These are phyloP conservation scores for Phytophthora meadii DNA, from an alignment of 352 stramenopile species.

Conservation along the genomic window DNA sequence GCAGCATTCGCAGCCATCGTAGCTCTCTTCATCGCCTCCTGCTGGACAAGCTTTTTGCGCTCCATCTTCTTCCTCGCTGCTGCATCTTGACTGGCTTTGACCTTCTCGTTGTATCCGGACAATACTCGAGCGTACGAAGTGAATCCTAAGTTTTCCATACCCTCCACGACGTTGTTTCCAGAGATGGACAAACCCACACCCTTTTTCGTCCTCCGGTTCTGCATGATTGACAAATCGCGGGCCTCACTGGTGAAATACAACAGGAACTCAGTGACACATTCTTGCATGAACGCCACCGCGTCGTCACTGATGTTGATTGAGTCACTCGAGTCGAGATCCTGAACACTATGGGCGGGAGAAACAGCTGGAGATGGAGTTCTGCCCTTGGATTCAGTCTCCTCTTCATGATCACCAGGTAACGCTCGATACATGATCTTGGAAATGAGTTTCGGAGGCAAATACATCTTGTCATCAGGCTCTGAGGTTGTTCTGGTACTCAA, in stretches of 20 bases:
- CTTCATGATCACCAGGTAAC: constrained; percentile 34
- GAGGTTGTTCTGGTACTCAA: constrained; percentile 60
- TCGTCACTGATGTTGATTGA: constrained; percentile 83
- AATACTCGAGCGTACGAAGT: constrained; percentile 71
- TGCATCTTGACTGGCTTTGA: constrained; percentile 70
- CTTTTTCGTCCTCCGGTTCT: constrained; percentile 68
- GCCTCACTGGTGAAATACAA: constrained; percentile 85
- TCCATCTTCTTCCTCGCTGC: constrained; percentile 66
- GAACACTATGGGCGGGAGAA: constrained; percentile 3
- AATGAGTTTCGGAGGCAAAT: constrained; percentile 74
- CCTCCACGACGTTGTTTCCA: constrained; percentile 63
- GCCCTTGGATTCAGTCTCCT: background rate
- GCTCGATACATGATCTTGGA: constrained; percentile 76
- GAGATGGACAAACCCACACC: constrained; percentile 57
- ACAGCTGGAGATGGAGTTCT: constrained; percentile 13
- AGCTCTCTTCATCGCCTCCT: constrained; percentile 37
- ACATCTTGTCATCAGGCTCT: constrained; percentile 78
- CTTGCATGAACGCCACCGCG: constrained; percentile 80
- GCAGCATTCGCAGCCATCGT: constrained; percentile 23
- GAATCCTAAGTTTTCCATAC: constrained; percentile 77
- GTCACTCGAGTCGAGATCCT: constrained; percentile 13
- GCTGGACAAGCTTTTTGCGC: constrained; percentile 57
- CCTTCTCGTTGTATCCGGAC: constrained; percentile 69
- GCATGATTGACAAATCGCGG: constrained; percentile 63
- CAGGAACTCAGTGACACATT: constrained; percentile 87